Evolutionary conservation across 805 yeast genomes (phyloP), one percentile per base, ranked within the genome.

Genomic region (Geotrichum ghanense): DNA sequence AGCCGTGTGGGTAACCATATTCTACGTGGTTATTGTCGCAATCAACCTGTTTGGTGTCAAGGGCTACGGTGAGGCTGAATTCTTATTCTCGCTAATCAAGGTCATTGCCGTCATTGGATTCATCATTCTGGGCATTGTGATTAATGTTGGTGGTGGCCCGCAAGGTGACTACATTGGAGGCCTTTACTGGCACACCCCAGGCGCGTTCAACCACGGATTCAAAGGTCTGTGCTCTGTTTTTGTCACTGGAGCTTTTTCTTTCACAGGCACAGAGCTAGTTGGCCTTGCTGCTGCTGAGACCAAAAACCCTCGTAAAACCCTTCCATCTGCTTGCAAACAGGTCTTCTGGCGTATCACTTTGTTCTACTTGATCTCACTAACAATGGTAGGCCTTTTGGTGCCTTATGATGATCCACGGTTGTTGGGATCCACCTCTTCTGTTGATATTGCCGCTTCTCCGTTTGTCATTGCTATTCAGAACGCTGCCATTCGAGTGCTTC

Each of bases 271-370:
- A 21, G 89, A 82, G 61, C 67, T 81, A 54, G 75, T 74, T 41
- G 83, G 84, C 39, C 68, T 81, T 39, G 80, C 85, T 12, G 79
- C 86, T 25, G 86, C 87, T 5, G 89, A 82, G 62, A 69, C 83
- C 22, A 72, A 65, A 41, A 75, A 81, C 60, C 87, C 88, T 45
- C 69, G 84, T 56, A 70, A 69, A 48, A 65, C 82, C 2, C 71
- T 81, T 49, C 88, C 87, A 40, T 71, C 72, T 46, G 86, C 88
- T 34, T 77, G 81, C 49, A 81, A 81, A 61, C 86, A 82, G 63
- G 83, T 81, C 1, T 80, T 83, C 64, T 81, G 88, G 87, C 70
- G 88, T 64, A 79, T 83, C 50, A 65, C 79, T 19, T 62, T 79
- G 53, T 81, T 82, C 59, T 83, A 83, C 64, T 70, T 83, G 59